These are phyloP conservation scores for Aspergillus avenaceus DNA, from an alignment of 495 filamentous ascomycete genomes.

Conservation along the genomic window DNA sequence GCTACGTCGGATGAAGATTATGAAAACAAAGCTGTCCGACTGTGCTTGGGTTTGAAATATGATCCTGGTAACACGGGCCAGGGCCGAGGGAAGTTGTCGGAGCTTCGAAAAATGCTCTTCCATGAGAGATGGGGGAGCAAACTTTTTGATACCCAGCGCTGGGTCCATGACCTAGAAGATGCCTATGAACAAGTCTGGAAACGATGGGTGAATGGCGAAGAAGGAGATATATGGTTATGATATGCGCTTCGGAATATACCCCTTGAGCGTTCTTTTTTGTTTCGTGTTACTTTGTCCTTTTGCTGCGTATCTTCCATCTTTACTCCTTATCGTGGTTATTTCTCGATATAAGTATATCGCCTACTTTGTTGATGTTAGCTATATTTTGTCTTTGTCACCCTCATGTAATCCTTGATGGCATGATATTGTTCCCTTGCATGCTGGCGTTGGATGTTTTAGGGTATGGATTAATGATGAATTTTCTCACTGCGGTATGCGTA, in stretches of 20 bases:
- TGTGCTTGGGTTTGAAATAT: constrained; percentile 69
- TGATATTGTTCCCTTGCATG: constrained; percentile 11
- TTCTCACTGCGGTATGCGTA: constrained; percentile 3
- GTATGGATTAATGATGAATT: constrained; percentile 7
- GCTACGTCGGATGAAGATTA: constrained; percentile 74
- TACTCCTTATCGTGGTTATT: background rate
- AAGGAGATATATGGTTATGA: constrained; percentile 82
- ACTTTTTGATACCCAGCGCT: constrained; percentile 87
- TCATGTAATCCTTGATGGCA: constrained; percentile 4
- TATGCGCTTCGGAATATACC: constrained; percentile 31
- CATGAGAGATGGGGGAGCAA: constrained; percentile 75
- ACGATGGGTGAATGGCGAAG: constrained; percentile 79
- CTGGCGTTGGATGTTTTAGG: constrained; percentile 14
- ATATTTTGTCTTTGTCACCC: constrained; percentile 1
- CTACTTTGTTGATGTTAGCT: background rate
- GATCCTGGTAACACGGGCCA: constrained; percentile 46
- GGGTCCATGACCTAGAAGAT: constrained; percentile 87
- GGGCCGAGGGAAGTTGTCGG: constrained; percentile 62
- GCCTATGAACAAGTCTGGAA: constrained; percentile 88
- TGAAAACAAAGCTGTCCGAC: constrained; percentile 69
- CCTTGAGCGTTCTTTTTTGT: constrained; percentile 20
- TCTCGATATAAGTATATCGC: background rate
- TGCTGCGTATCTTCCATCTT: background rate
- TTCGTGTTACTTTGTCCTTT: constrained; percentile 5
- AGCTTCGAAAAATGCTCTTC: constrained; percentile 76